phyloP scores from a whole-genome alignment of 306 rosid genomes.

The Mimosa bimucronata region DNA sequence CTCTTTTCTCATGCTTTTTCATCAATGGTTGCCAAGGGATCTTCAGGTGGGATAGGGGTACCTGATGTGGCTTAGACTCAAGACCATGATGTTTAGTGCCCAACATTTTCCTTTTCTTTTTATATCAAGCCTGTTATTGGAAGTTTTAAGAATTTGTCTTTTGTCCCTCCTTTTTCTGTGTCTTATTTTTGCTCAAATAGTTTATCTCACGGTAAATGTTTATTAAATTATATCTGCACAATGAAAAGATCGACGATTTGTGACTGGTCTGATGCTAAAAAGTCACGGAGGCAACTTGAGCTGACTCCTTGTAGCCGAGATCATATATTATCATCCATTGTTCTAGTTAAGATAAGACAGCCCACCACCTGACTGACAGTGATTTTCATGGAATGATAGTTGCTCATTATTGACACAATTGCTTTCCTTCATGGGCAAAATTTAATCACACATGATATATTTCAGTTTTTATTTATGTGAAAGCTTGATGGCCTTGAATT shows the following conservation, averaged over 20 bases:
- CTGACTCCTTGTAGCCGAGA: neutral
- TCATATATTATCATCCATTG: conserved; percentile 6
- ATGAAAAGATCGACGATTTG: neutral
- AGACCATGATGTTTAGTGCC: conserved; percentile 22
- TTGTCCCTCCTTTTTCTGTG: conserved; percentile 27
- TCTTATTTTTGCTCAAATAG: conserved; percentile 22
- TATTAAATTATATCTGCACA: neutral
- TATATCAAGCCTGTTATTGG: conserved; percentile 13
- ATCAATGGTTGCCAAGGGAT: conserved; percentile 32
- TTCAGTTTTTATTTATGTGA: conserved; percentile 22
- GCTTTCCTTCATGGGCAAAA: conserved; percentile 20
- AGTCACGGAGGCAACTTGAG: neutral
- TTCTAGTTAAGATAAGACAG: conserved; percentile 14
- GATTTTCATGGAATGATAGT: conserved; percentile 8
- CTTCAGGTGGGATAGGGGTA: conserved; percentile 27
- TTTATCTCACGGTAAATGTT: conserved; percentile 19
- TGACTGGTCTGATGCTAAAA: neutral
- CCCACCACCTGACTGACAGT: conserved; percentile 11
- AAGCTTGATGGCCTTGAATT: conserved; percentile 1
- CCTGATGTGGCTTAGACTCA: conserved; percentile 28
- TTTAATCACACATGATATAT: neutral
- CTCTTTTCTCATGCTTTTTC: conserved; percentile 29
- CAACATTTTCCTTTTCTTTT: conserved; percentile 19
- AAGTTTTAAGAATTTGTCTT: conserved; percentile 26
- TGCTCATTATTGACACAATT: conserved; percentile 28